Percentiles rank a stretch among this genome's conserved stretches.
phyloP scores from a whole-genome alignment of 345 rosid species.

The Melaleuca quinquenervia region DNA sequence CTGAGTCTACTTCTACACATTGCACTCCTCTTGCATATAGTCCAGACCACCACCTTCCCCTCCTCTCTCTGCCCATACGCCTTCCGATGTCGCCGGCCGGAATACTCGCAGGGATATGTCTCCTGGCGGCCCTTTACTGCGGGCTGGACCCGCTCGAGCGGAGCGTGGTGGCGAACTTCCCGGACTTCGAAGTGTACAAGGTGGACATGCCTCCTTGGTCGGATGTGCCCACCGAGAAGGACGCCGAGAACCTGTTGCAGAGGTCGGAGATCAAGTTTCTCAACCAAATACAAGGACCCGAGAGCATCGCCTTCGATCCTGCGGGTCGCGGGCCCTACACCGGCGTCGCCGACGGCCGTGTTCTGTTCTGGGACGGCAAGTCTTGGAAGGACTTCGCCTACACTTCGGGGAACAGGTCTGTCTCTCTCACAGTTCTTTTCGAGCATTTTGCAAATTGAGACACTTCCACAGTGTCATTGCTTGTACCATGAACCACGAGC shows the following conservation, averaged over 20 bases:
- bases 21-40: too few relatives aligned
- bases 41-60: not conserved
- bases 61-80: not conserved
- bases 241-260: slow-evolving; percentile 22
- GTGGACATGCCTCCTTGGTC: slow-evolving; percentile 33
- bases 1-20: not conserved
- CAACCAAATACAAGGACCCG: slow-evolving; percentile 39
- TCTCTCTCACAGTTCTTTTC: not conserved
- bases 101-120: slow-evolving; percentile 11
- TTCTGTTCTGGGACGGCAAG: slow-evolving; percentile 30
- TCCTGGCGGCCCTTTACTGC: slow-evolving; percentile 29
- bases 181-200: slow-evolving; percentile 21
- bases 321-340: slow-evolving; percentile 40
- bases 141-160: slow-evolving; percentile 31
- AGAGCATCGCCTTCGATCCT: slow-evolving; percentile 35
- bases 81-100: slow-evolving; percentile 8
- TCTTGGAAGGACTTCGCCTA: slow-evolving; percentile 33
- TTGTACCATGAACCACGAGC: not conserved
- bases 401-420: slow-evolving; percentile 31
- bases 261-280: slow-evolving; percentile 28
- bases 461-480: not conserved
- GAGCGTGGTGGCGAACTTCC: slow-evolving; percentile 29
- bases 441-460: not conserved
- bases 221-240: slow-evolving; percentile 16
- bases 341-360: slow-evolving; percentile 40